Evolutionary conservation across 2,329 filamentous ascomycete species (phyloP), one percentile per base, ranked within the genome.

Genomic region (Fusarium temperatum): DNA sequence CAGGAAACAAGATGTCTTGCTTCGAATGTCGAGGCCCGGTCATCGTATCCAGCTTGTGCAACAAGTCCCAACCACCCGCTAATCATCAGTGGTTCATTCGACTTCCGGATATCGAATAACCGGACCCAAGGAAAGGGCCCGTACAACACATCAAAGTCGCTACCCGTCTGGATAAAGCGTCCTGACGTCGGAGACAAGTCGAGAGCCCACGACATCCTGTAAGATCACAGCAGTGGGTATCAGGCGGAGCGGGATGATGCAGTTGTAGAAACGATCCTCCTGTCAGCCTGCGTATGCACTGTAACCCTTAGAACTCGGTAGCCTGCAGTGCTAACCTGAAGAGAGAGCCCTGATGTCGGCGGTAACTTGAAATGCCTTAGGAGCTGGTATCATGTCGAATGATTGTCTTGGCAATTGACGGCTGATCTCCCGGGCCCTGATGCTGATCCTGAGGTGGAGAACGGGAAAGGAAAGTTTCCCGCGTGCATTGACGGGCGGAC

Each of bases 21-120:
- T 39, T 54, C 50, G 30, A 28, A 65, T 50, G 48, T 58, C 50
- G 45, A 57, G 47, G n/a, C 56, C 42, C 41, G 26, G 48, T 55
- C 28, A 54, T 75, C 57, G 68, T 73, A 73, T 70, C 35, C 50
- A 56, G 56, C 26, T 70, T 75, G 72, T 74, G 57, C 38, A 28
- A 75, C 59, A 28, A 57, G 20, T 68, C 50, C 30, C 24, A 51
- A 54, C 63, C 63, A 35, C 48, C 57, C 36, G 24, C 39, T 41
- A 22, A 24, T 35, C 18, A 39, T 48, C 24, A 55, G 24, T 57
- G 38, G 50, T 53, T 51, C 24, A 14, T 44, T 54, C 28, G 26
- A 55, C 24, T 26, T 41, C 39, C 56, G 8, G 35, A 38, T 35
- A 41, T 51, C 39, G 44, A 42, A 39, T 50, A 17, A 39, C 12